Evolutionary conservation across 2,329 filamentous ascomycete genomes (phyloP).

Genomic region (Aspergillus neotritici): DNA sequence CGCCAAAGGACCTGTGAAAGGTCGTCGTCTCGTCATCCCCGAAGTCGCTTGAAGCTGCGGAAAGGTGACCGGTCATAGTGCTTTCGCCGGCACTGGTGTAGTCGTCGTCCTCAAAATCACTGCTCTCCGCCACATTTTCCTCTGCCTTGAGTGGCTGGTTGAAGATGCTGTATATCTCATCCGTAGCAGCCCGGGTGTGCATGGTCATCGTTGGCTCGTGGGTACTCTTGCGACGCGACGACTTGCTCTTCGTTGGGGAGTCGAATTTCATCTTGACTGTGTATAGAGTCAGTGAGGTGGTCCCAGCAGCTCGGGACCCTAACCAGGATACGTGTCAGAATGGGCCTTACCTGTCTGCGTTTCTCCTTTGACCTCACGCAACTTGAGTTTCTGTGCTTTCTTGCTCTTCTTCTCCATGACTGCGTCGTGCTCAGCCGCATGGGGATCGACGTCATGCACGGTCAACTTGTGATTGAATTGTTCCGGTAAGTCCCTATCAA

Average conservation of each 20-base stretch:
- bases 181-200: constrained; percentile 88
- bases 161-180: constrained; percentile 97
- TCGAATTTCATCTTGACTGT: constrained; percentile 88
- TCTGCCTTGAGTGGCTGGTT: constrained; percentile 68
- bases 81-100: constrained; percentile 85
- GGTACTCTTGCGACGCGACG: constrained; percentile 64
- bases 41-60: constrained; percentile 58
- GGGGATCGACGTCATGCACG: constrained; percentile 19
- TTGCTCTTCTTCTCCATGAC: constrained; percentile 25
- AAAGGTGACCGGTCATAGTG: constrained; percentile 68
- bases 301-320: too few relatives aligned
- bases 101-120: constrained; percentile 61
- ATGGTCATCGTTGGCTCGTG: constrained; percentile 96
- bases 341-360: constrained; percentile 74
- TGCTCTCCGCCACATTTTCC: constrained; percentile 54
- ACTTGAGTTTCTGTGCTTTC: constrained; percentile 65
- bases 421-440: constrained; percentile 18
- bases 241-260: constrained; percentile 78
- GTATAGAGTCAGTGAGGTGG: not conserved
- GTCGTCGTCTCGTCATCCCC: constrained; percentile 52
- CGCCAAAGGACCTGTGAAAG: constrained; percentile 37
- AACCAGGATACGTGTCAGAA: not conserved
- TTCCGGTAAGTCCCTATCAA: constrained; percentile 23
- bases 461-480: constrained; percentile 30
- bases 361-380: constrained; percentile 75